These are phyloP conservation scores for Meredithiella fracta DNA, from an alignment of 2,329 filamentous ascomycete genomes.

Conservation along the genomic window DNA sequence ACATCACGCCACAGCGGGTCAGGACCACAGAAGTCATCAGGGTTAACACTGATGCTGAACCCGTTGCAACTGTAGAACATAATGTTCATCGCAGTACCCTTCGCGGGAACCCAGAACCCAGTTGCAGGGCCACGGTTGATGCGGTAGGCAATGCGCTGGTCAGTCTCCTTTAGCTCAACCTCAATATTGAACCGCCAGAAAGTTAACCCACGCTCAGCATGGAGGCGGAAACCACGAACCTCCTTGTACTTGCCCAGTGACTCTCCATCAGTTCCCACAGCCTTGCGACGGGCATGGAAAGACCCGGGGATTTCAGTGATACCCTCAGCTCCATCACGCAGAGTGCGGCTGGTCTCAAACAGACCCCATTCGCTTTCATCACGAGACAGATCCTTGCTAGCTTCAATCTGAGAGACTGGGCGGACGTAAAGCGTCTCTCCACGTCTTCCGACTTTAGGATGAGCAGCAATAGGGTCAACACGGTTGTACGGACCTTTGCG, in stretches of 20 bases:
- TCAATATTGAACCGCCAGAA: constrained; percentile 98
- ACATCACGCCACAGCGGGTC: constrained; percentile 97
- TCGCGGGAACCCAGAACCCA: constrained; percentile 86
- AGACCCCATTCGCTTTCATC: constrained; percentile 69
- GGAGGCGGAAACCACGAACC: constrained; percentile 64
- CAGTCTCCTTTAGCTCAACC: constrained; percentile 60
- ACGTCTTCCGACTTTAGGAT: constrained; percentile 69
- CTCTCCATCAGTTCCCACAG: constrained; percentile 54
- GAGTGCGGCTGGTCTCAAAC: constrained; percentile 51
- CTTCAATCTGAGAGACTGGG: constrained; percentile 71
- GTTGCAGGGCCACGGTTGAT: constrained; percentile 82
- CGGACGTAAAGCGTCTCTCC: constrained; percentile 79
- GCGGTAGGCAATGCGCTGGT: constrained; percentile 82
- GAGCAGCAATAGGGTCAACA: constrained; percentile 74
- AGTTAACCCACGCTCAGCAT: constrained; percentile 71
- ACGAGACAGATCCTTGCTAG: constrained; percentile 59
- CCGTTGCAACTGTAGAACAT: constrained; percentile 99
- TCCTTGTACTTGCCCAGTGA: constrained; percentile 67
- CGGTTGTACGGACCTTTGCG: constrained; percentile 57
- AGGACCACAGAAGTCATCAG: constrained; percentile 71
- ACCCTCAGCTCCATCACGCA: constrained; percentile 31
- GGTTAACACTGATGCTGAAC: constrained; percentile 65
- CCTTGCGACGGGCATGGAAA: constrained; percentile 37
- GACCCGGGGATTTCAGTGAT: constrained; percentile 34
- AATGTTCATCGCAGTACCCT: constrained; percentile 81